A percentile compares a stretch with the other conserved stretches of the same genome.
Evolutionary conservation across 306 rosid genomes (phyloP).

Genomic region (Citrullus amarus): DNA sequence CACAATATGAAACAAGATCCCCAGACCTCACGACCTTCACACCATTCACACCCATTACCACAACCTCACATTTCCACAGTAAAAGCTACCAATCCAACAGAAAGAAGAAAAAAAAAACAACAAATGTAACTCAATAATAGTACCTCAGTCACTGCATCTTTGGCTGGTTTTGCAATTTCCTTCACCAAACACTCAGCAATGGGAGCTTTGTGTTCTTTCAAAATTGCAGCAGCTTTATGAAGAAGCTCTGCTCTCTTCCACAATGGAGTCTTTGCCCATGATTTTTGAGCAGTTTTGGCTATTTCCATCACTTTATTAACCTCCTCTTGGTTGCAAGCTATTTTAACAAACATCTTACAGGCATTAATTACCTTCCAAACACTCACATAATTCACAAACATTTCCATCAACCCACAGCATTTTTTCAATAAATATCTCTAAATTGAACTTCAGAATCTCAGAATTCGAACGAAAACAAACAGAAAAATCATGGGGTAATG

Average conservation of each 20-base stretch:
- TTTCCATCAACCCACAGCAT: not conserved
- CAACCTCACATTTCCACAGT: not conserved
- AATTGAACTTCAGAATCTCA: not conserved
- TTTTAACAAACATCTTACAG: constrained; percentile 1
- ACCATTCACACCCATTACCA: not conserved
- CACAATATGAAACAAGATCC: constrained; percentile 82
- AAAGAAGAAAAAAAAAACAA: not conserved
- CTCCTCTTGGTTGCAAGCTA: constrained; percentile 93
- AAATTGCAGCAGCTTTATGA: constrained; percentile 91
- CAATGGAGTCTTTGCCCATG: constrained; percentile 96
- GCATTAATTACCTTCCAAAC: not conserved
- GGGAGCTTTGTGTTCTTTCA: constrained; percentile 77
- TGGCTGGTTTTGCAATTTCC: constrained; percentile 93
- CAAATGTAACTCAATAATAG: not conserved
- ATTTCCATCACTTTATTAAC: constrained; percentile 79
- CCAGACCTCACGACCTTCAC: constrained; percentile 99
- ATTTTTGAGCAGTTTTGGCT: constrained; percentile 75
- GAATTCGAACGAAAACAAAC: not conserved
- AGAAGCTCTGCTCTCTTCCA: constrained; percentile 96
- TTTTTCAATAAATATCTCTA: not conserved
- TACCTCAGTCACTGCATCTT: constrained; percentile 94
- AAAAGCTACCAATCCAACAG: constrained; percentile 4
- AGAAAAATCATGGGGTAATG: not conserved
- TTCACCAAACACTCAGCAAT: constrained; percentile 83
- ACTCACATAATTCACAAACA: not conserved